phyloP scores from a whole-genome alignment of 2,329 filamentous ascomycete genomes.

The Cladosporium sp. region DNA sequence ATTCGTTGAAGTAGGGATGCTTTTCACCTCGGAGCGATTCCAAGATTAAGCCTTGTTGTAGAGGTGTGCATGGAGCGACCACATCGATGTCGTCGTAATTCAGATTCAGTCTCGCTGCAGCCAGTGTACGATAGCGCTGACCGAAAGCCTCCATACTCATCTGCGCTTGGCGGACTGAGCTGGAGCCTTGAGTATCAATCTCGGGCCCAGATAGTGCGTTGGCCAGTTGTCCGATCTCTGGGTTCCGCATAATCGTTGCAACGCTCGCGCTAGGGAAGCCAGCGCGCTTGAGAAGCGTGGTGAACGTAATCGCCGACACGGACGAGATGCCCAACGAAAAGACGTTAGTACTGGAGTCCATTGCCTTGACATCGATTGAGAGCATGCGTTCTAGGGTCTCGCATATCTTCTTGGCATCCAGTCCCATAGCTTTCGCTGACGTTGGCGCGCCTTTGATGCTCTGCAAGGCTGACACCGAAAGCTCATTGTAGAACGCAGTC shows the following conservation, averaged over 20 bases:
- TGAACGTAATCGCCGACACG: constrained; percentile 72
- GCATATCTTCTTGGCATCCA: constrained; percentile 42
- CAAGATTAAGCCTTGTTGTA: constrained; percentile 84
- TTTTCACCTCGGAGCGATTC: constrained; percentile 56
- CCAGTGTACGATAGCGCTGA: constrained; percentile 55
- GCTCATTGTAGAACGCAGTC: constrained; percentile 58
- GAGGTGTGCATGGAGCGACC: constrained; percentile 75
- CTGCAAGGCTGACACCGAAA: constrained; percentile 61
- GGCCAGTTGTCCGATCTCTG: constrained; percentile 39
- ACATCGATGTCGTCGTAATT: constrained; percentile 58
- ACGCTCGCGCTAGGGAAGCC: constrained; percentile 61
- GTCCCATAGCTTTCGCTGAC: constrained; percentile 25
- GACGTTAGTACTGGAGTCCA: constrained; percentile 60
- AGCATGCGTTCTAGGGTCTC: constrained; percentile 53
- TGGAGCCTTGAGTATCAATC: constrained; percentile 17
- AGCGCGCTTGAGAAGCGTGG: constrained; percentile 57
- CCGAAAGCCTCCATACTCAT: constrained; percentile 56
- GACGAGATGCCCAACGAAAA: constrained; percentile 88
- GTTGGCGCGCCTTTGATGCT: constrained; percentile 41
- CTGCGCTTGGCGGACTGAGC: constrained; percentile 47
- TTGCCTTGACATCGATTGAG: constrained; percentile 38
- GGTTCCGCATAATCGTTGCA: constrained; percentile 61
- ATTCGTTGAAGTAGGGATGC: constrained; percentile 72
- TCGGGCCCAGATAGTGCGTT: constrained; percentile 27
- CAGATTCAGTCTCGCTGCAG: constrained; percentile 52